phyloP scores from a whole-genome alignment of 441 rosid species.

The Gossypium trilobum region DNA sequence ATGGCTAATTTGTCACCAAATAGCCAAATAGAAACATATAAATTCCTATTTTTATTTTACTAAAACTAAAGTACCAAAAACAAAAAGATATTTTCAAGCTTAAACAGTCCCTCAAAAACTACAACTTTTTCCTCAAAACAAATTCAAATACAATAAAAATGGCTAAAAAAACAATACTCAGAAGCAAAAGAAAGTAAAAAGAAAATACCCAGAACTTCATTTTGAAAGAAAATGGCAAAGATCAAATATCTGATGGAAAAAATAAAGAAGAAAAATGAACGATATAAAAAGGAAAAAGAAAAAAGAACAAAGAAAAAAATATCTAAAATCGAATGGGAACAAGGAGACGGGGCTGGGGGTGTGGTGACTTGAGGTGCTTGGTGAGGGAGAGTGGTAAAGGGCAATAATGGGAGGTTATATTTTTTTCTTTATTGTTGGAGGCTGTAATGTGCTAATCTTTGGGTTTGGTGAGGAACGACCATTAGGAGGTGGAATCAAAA shows the following conservation, averaged over 20 bases:
- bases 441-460: too few species aligned
- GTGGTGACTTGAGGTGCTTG: too few species aligned
- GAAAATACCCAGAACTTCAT: slow-evolving; percentile 27
- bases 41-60: slow-evolving; percentile 9
- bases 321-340: background rate
- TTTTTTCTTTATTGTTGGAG: too few species aligned
- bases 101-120: background rate
- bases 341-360: too few species aligned
- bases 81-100: slow-evolving; percentile 12
- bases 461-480: too few species aligned
- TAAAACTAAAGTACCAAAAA: background rate
- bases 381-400: too few species aligned
- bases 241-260: slow-evolving; percentile 30
- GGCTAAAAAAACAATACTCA: background rate
- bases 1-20: background rate
- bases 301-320: background rate
- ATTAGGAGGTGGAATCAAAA: too few species aligned
- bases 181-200: slow-evolving; percentile 13
- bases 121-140: background rate
- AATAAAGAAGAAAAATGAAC: background rate
- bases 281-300: background rate
- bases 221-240: slow-evolving; percentile 17
- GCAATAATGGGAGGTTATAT: too few species aligned
- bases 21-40: background rate
- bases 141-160: background rate